Evolutionary conservation across 371 early-diverging fungal genomes (phyloP).

Genomic region (Rhizopus delemar): DNA sequence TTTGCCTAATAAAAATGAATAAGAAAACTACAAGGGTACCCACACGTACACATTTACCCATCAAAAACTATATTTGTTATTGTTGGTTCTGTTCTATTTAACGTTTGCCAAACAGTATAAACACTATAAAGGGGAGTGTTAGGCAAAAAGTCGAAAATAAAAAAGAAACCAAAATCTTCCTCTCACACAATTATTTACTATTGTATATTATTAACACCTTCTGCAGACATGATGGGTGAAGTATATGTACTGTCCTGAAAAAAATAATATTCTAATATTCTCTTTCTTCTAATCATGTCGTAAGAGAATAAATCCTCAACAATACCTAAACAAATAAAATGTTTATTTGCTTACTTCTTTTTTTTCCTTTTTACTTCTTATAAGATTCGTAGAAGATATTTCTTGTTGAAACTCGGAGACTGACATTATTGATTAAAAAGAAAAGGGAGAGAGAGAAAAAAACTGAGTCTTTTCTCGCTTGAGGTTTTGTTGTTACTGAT

Average conservation of each 20-base stretch:
- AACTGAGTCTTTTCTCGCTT: no score
- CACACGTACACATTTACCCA: constrained; percentile 23
- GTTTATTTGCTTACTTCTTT: neutral
- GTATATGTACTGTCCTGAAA: constrained; percentile 33
- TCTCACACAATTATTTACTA: constrained; percentile 22
- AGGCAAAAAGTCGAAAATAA: no score
- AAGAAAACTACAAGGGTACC: no score
- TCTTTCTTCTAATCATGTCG: constrained; percentile 31
- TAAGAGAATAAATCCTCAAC: constrained; percentile 46
- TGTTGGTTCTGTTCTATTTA: constrained; percentile 57
- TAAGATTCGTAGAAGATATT: constrained; percentile 3
- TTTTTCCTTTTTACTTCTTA: neutral
- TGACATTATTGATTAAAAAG: neutral
- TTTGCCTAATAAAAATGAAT: constrained; percentile 35
- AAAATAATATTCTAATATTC: constrained; percentile 43
- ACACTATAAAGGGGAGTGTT: constrained; percentile 29
- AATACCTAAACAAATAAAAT: constrained; percentile 25
- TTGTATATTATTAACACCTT: constrained; percentile 56
- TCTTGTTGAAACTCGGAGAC: constrained; percentile 1
- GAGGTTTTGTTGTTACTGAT: no score
- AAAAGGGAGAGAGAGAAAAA: no score
- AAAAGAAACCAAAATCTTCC: no score
- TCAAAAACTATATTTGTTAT: constrained; percentile 59
- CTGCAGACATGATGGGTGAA: constrained; percentile 56
- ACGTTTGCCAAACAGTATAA: constrained; percentile 60